Conservation (phyloP, 164 flowering plant genomes). For the Tinospora cordifolia region DNA sequence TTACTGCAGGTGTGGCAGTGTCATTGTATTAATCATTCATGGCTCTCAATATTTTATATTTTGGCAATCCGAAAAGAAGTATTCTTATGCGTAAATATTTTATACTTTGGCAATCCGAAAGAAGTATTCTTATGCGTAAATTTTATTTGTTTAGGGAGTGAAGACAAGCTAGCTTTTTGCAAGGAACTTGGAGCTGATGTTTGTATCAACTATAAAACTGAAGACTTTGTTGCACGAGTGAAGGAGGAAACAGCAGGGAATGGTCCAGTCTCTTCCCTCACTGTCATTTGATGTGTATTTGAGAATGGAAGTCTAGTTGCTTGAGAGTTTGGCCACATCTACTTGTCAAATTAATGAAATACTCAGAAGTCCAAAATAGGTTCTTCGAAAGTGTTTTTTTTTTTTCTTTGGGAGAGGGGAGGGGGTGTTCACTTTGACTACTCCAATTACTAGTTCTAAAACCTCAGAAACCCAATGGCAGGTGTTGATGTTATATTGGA, state of each 20-base stretch:
- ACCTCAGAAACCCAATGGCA: constrained; percentile 20
- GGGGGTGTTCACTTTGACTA: too few species aligned
- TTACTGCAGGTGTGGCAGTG: constrained; percentile 68
- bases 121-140: neutral
- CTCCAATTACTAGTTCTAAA: neutral
- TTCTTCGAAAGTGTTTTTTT: neutral
- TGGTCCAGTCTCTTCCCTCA: constrained; percentile 34
- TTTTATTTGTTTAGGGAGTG: constrained; percentile 43
- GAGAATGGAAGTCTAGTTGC: too few species aligned
- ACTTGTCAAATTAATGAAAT: neutral
- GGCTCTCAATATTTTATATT: neutral
- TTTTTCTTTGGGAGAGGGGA: too few species aligned
- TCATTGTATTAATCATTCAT: too few species aligned
- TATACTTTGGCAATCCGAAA: constrained; percentile 39
- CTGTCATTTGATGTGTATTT: neutral
- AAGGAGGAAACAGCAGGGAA: constrained; percentile 89
- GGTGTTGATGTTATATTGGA: constrained; percentile 95
- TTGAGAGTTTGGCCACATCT: neutral
- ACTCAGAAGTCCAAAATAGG: too few species aligned
- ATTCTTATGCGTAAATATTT: neutral
- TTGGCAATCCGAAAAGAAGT: neutral
- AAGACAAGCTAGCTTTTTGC: constrained; percentile 69
- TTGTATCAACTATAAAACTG: constrained; percentile 89
- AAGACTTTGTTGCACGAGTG: constrained; percentile 82
- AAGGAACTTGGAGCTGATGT: constrained; percentile 90